phyloP scores from a whole-genome alignment of 2,329 filamentous ascomycete genomes.

The Hymenoscyphus scutula region DNA sequence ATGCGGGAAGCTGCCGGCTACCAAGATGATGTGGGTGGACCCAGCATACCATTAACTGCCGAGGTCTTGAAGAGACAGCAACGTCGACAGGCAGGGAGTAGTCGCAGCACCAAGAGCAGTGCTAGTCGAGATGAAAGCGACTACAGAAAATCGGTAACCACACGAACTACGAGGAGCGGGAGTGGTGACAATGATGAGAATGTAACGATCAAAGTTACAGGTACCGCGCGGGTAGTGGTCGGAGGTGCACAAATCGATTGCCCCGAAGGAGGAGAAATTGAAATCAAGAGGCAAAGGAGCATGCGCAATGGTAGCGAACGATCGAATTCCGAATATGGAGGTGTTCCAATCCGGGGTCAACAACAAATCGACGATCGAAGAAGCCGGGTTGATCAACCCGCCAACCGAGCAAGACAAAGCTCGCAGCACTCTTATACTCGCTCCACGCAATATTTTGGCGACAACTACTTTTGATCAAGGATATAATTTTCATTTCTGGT shows the following conservation, averaged over 20 bases:
- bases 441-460: slow-evolving; percentile 17
- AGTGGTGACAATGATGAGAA: slow-evolving; percentile 56
- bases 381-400: slow-evolving; percentile 25
- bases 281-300: slow-evolving; percentile 45
- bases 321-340: slow-evolving; percentile 41
- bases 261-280: slow-evolving; percentile 58
- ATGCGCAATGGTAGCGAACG: slow-evolving; percentile 50
- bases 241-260: slow-evolving; percentile 58
- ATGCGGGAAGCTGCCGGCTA: slow-evolving; percentile 47
- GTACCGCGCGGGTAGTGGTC: slow-evolving; percentile 54
- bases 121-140: slow-evolving; percentile 63
- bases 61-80: slow-evolving; percentile 48
- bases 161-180: slow-evolving; percentile 50
- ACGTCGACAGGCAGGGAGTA: slow-evolving; percentile 46
- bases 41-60: slow-evolving; percentile 51
- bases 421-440: slow-evolving; percentile 29
- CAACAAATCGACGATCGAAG: slow-evolving; percentile 31
- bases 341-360: slow-evolving; percentile 10
- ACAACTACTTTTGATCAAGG: slow-evolving; percentile 12
- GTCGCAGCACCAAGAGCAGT: slow-evolving; percentile 58
- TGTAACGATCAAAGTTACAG: slow-evolving; percentile 59
- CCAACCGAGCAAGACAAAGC: slow-evolving; percentile 23
- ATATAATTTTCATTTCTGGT: slow-evolving; percentile 11
- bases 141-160: slow-evolving; percentile 59
- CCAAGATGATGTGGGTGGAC: slow-evolving; percentile 51